These are phyloP conservation scores for Diaporthe amygdali DNA, from an alignment of 2,329 filamentous ascomycete genomes.

Conservation along the genomic window DNA sequence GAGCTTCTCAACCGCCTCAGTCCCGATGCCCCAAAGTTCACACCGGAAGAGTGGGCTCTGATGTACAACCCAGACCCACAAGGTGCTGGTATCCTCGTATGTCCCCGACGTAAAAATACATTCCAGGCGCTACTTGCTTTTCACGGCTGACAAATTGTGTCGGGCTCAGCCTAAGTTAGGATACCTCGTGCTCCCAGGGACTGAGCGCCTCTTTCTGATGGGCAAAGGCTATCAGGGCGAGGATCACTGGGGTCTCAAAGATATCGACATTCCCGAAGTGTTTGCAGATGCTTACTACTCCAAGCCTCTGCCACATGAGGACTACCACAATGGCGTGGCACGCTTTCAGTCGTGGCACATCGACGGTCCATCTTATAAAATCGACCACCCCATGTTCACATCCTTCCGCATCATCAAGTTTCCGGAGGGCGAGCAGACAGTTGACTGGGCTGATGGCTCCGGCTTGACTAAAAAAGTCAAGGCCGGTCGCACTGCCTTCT, in stretches of 20 bases:
- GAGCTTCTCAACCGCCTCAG: background rate
- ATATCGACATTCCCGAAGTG: constrained; percentile 29
- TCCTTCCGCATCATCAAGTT: constrained; percentile 39
- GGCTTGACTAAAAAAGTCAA: constrained; percentile 34
- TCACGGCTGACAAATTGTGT: background rate
- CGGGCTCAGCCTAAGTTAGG: background rate
- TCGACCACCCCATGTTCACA: constrained; percentile 42
- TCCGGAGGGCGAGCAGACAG: constrained; percentile 37
- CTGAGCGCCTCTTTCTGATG: constrained; percentile 41
- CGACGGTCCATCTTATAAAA: constrained; percentile 41
- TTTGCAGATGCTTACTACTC: constrained; percentile 36
- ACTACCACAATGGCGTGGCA: constrained; percentile 39
- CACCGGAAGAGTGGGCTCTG: background rate
- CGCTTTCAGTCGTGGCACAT: constrained; percentile 47
- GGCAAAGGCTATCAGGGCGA: constrained; percentile 43
- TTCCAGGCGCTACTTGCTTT: too few relatives aligned
- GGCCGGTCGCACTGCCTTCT: constrained; percentile 44
- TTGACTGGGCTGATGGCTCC: constrained; percentile 43
- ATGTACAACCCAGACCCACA: background rate
- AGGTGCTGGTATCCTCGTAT: background rate
- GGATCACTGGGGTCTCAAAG: constrained; percentile 41
- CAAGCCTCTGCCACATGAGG: constrained; percentile 30
- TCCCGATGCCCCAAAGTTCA: background rate
- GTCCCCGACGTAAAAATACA: too few relatives aligned
- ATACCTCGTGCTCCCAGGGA: constrained; percentile 35